Conservation (phyloP, 768 basidiomycete species). For the Leucocoprinus leucothites region DNA sequence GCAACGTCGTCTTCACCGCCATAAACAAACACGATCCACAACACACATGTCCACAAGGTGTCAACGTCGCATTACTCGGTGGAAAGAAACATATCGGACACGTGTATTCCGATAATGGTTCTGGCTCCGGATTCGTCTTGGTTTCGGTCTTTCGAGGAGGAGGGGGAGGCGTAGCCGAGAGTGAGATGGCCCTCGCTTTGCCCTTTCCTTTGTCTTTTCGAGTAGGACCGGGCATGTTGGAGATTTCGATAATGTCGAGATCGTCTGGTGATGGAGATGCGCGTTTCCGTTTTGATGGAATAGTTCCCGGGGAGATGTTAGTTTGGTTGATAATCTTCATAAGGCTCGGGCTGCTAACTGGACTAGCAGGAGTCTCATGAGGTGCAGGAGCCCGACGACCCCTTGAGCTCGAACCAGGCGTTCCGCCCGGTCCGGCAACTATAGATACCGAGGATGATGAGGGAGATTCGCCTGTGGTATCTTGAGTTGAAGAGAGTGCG, state of each 20-base stretch:
- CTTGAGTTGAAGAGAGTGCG: not conserved
- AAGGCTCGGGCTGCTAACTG: not conserved
- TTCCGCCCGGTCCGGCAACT: no score
- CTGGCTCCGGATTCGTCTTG: slow-evolving; percentile 20
- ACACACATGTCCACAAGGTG: slow-evolving; percentile 78
- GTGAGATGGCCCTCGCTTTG: not conserved
- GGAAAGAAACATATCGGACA: slow-evolving; percentile 82
- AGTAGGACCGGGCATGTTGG: not conserved
- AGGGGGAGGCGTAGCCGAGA: slow-evolving; percentile 3
- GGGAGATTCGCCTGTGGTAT: not conserved
- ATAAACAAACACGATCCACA: slow-evolving; percentile 76
- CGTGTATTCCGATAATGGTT: slow-evolving; percentile 56
- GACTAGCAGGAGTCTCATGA: not conserved
- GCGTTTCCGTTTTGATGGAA: slow-evolving; percentile 2
- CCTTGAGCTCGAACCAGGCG: no score
- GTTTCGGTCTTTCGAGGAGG: slow-evolving; percentile 10
- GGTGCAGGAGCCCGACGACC: no score
- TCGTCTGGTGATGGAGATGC: slow-evolving; percentile 11
- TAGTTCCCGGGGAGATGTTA: slow-evolving; percentile 2
- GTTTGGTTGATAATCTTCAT: slow-evolving; percentile 6
- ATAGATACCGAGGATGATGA: not conserved
- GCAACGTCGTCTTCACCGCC: slow-evolving; percentile 60
- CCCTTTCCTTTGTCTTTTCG: slow-evolving; percentile 9
- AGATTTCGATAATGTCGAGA: slow-evolving; percentile 13
- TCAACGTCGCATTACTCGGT: slow-evolving; percentile 72